Evolutionary conservation across 1,139 yeast genomes (phyloP).

Genomic region (Yamadazyma membranifaciens): DNA sequence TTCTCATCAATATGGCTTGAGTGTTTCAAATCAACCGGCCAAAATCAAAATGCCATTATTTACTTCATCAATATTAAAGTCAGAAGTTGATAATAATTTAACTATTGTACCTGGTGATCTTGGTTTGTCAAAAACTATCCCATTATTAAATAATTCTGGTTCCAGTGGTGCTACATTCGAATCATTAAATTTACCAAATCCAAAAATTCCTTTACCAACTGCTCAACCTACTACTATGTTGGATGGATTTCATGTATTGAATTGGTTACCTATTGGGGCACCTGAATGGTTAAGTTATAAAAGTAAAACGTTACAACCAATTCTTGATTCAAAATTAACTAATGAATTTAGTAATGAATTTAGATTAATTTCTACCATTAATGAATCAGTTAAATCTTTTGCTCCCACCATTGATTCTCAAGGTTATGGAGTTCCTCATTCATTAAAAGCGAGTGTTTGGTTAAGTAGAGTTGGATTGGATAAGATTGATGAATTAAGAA

Average conservation of each 20-base stretch:
- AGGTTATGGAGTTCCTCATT: slow-evolving; percentile 62
- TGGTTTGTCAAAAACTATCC: slow-evolving; percentile 56
- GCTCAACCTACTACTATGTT: slow-evolving; percentile 66
- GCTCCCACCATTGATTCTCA: slow-evolving; percentile 78
- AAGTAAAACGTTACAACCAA: slow-evolving; percentile 27
- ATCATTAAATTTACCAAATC: slow-evolving; percentile 45
- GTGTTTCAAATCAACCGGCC: slow-evolving; percentile 23
- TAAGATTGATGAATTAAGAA: slow-evolving; percentile 41
- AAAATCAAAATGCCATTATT: slow-evolving; percentile 59
- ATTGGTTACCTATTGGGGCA: slow-evolving; percentile 78
- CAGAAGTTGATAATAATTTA: slow-evolving; percentile 65
- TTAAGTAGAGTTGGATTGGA: slow-evolving; percentile 67
- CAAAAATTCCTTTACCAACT: slow-evolving; percentile 56
- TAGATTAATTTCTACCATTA: slow-evolving; percentile 17
- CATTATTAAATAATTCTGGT: slow-evolving; percentile 36
- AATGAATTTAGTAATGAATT: slow-evolving; percentile 18
- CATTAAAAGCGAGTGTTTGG: slow-evolving; percentile 73
- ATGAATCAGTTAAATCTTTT: slow-evolving; percentile 62
- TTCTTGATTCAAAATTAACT: slow-evolving; percentile 22
- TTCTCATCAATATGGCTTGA: slow-evolving; percentile 22
- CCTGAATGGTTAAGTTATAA: slow-evolving; percentile 77
- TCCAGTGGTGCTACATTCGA: slow-evolving; percentile 42
- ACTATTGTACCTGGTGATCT: slow-evolving; percentile 61
- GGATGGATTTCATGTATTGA: slow-evolving; percentile 77
- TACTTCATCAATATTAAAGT: slow-evolving; percentile 61